Percentiles rank a stretch among this genome's conserved stretches.
These are phyloP conservation scores for Colletotrichum falcatum DNA, from an alignment of 2,329 filamentous ascomycete species.

Conservation along the genomic window DNA sequence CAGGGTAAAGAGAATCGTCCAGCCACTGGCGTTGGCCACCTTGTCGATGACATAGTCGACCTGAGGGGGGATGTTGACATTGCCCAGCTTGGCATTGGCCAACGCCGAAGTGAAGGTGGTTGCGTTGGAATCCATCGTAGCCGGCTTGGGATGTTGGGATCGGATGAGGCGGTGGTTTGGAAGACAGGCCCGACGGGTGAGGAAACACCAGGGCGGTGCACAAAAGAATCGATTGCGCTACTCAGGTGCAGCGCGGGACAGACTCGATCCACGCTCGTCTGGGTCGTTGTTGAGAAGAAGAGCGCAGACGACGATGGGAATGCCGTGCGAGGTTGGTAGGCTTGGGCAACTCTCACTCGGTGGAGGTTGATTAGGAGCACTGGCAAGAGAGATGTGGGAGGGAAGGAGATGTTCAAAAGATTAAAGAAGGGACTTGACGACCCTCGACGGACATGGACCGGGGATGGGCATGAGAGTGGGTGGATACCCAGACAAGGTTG, in stretches of 20 bases:
- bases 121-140: constrained; percentile 68
- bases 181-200: background rate
- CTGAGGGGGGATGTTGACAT: constrained; percentile 64
- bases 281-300: background rate
- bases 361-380: constrained; percentile 23
- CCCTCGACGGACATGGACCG: constrained; percentile 21
- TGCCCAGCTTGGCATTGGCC: constrained; percentile 68
- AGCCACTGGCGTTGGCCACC: constrained; percentile 65
- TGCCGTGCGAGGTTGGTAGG: constrained; percentile 11
- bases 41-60: constrained; percentile 66
- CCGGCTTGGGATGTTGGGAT: constrained; percentile 8
- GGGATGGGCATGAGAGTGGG: constrained; percentile 14
- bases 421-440: constrained; percentile 35
- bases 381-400: constrained; percentile 14
- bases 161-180: background rate
- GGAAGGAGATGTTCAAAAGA: constrained; percentile 25
- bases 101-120: constrained; percentile 77
- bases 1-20: constrained; percentile 76
- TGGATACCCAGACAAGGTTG: constrained; percentile 36
- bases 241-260: constrained; percentile 13
- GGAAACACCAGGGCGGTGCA: constrained; percentile 18
- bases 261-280: constrained; percentile 18
- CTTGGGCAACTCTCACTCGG: constrained; percentile 32
- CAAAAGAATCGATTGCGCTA: constrained; percentile 16
- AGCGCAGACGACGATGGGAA: constrained; percentile 7